phyloP scores from a whole-genome alignment of 2,329 filamentous ascomycete species.

The Alternaria tenuissima region DNA sequence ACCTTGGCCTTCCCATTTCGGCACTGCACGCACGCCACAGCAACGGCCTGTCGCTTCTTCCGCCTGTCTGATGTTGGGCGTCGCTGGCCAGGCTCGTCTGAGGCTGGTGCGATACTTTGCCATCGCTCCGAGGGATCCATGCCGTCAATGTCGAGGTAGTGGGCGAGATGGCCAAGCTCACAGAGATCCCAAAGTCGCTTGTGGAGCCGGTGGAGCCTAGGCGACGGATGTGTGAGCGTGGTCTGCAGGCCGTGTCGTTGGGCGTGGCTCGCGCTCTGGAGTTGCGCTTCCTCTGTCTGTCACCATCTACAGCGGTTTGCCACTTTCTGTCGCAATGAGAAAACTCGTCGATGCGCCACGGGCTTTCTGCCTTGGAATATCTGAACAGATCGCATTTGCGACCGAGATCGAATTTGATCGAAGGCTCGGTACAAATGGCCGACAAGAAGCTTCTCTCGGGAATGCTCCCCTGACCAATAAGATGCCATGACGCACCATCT shows the following conservation, averaged over 20 bases:
- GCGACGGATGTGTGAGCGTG: slow-evolving; percentile 11
- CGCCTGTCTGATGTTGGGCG: slow-evolving; percentile 24
- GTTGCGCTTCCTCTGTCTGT: neutral
- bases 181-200: slow-evolving; percentile 1
- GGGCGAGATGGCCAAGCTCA: neutral
- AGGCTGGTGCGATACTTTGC: slow-evolving; percentile 35
- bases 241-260: slow-evolving; percentile 5
- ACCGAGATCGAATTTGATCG: slow-evolving; percentile 14
- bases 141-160: slow-evolving; percentile 2
- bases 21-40: slow-evolving; percentile 36
- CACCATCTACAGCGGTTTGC: slow-evolving; percentile 7
- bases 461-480: slow-evolving; percentile 18
- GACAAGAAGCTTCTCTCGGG: slow-evolving; percentile 16
- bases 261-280: slow-evolving; percentile 1
- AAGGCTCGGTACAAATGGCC: slow-evolving; percentile 16
- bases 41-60: slow-evolving; percentile 32
- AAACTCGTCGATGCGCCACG: neutral
- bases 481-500: slow-evolving; percentile 7
- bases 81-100: slow-evolving; percentile 32
- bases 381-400: slow-evolving; percentile 9
- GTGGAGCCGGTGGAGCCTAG: slow-evolving; percentile 15
- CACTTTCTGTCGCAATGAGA: slow-evolving; percentile 2
- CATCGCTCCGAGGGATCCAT: slow-evolving; percentile 36
- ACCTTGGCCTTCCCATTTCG: slow-evolving; percentile 38
- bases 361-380: slow-evolving; percentile 1